A percentile compares a stretch with the other conserved stretches of the same genome.
phyloP scores from a whole-genome alignment of 495 filamentous ascomycete species.

The Xylaria venustula region DNA sequence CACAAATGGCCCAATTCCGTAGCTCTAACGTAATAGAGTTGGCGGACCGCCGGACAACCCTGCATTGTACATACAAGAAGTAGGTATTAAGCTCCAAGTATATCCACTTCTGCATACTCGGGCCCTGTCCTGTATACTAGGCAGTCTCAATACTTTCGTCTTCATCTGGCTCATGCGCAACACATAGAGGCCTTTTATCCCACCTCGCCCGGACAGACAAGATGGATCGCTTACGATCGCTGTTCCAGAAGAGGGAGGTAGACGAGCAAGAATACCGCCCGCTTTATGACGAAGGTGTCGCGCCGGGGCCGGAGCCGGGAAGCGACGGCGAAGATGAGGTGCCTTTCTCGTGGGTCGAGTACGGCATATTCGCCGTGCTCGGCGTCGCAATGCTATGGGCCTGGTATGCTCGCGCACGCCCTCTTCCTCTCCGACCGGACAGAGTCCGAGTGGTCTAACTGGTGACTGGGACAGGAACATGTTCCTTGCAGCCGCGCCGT shows the following conservation, averaged over 20 bases:
- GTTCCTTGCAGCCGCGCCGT: slow-evolving; percentile 93
- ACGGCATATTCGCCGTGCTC: slow-evolving; percentile 79
- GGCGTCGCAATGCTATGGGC: slow-evolving; percentile 96
- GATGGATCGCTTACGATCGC: slow-evolving; percentile 50
- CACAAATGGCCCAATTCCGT: too few relatives aligned
- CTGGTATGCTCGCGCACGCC: slow-evolving; percentile 60
- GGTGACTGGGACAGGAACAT: slow-evolving; percentile 70
- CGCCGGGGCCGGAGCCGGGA: slow-evolving; percentile 23
- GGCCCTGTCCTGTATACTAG: too few relatives aligned
- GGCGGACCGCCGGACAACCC: too few relatives aligned
- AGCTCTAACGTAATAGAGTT: too few relatives aligned
- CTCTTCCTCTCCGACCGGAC: not conserved
- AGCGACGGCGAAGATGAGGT: slow-evolving; percentile 24
- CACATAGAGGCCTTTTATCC: not conserved
- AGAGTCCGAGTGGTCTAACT: slow-evolving; percentile 17
- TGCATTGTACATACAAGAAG: too few relatives aligned
- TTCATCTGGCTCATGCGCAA: not conserved
- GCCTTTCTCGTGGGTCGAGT: slow-evolving; percentile 77
- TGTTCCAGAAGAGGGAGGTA: slow-evolving; percentile 37
- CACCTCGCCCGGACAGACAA: slow-evolving; percentile 9
- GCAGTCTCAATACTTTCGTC: too few relatives aligned
- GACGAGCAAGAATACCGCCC: slow-evolving; percentile 57
- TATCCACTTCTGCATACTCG: too few relatives aligned
- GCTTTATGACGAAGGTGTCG: slow-evolving; percentile 43
- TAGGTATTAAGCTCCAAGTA: too few relatives aligned